Evolutionary conservation across 73 alveolate species (phyloP).

Genomic region (Symbiodinium pilosum): DNA sequence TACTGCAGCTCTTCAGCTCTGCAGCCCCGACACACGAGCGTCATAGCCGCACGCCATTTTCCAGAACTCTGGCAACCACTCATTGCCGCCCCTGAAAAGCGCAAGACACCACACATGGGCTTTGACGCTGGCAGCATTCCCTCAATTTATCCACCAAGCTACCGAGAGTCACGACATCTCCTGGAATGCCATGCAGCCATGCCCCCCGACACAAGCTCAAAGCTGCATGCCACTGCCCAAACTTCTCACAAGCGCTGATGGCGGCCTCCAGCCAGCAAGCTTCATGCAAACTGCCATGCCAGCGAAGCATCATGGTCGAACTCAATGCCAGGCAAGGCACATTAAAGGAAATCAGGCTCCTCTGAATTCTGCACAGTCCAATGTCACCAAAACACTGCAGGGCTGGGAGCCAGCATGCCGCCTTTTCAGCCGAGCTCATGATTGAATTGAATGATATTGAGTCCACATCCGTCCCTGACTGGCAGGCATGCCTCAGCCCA

Average conservation of each 20-base stretch:
- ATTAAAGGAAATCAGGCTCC: conserved; percentile 29
- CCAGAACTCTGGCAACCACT: background rate
- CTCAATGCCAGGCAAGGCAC: conserved; percentile 42
- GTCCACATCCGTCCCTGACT: background rate
- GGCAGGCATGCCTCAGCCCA: background rate
- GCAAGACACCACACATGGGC: too few relatives aligned
- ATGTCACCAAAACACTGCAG: background rate
- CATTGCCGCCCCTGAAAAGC: background rate
- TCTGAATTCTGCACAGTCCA: background rate
- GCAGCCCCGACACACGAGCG: background rate
- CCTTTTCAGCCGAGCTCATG: background rate
- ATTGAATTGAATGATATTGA: conserved; percentile 2
- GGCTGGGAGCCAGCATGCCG: conserved; percentile 36
- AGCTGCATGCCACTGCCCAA: conserved; percentile 1
- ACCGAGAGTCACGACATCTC: conserved; percentile 29
- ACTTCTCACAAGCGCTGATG: conserved; percentile 48
- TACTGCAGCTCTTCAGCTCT: too few relatives aligned
- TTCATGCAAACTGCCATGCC: too few relatives aligned
- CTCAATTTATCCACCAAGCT: too few relatives aligned
- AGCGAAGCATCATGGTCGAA: too few relatives aligned
- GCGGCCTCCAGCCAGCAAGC: conserved; percentile 3
- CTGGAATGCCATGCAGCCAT: background rate
- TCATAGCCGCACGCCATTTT: background rate
- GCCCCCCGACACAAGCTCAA: background rate
- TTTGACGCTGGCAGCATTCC: too few relatives aligned